Evolutionary conservation across 768 basidiomycete species (phyloP).

Genomic region (Boletus subcaerulescens): DNA sequence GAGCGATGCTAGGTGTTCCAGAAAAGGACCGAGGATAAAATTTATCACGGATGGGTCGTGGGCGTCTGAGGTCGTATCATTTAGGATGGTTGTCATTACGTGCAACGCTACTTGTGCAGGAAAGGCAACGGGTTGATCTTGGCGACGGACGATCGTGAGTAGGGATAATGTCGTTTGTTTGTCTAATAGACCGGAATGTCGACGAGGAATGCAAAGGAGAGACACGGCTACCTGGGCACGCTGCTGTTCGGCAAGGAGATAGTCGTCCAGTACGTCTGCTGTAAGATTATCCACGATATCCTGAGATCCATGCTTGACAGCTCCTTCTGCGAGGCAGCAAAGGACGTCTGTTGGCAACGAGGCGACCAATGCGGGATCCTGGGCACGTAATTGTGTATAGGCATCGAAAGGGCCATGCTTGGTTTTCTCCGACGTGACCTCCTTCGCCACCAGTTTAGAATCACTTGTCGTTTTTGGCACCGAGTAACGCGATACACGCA

Average conservation of each 20-base stretch:
- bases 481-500: slow-evolving; percentile 27
- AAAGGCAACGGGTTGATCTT: slow-evolving; percentile 8
- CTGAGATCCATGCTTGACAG: slow-evolving; percentile 30
- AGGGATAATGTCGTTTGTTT: slow-evolving; percentile 22
- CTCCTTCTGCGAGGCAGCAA: slow-evolving; percentile 29
- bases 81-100: slow-evolving; percentile 22
- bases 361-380: slow-evolving; percentile 20
- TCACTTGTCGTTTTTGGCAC: slow-evolving; percentile 19
- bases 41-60: slow-evolving; percentile 24
- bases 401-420: slow-evolving; percentile 28
- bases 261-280: slow-evolving; percentile 38
- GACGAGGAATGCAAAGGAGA: slow-evolving; percentile 25
- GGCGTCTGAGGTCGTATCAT: slow-evolving; percentile 8
- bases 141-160: slow-evolving; percentile 18
- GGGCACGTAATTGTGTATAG: slow-evolving; percentile 25
- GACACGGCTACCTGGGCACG: slow-evolving; percentile 26
- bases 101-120: slow-evolving; percentile 15
- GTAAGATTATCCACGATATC: slow-evolving; percentile 37
- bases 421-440: slow-evolving; percentile 10
- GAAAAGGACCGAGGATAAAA: slow-evolving; percentile 32
- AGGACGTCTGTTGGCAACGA: slow-evolving; percentile 29
- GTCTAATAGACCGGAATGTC: slow-evolving; percentile 17
- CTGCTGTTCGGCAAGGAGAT: slow-evolving; percentile 15
- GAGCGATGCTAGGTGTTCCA: slow-evolving; percentile 24
- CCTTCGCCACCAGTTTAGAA: slow-evolving; percentile 8